These are phyloP conservation scores for Colletotrichum sp. DNA, from an alignment of 2,329 filamentous ascomycete species.

Conservation along the genomic window DNA sequence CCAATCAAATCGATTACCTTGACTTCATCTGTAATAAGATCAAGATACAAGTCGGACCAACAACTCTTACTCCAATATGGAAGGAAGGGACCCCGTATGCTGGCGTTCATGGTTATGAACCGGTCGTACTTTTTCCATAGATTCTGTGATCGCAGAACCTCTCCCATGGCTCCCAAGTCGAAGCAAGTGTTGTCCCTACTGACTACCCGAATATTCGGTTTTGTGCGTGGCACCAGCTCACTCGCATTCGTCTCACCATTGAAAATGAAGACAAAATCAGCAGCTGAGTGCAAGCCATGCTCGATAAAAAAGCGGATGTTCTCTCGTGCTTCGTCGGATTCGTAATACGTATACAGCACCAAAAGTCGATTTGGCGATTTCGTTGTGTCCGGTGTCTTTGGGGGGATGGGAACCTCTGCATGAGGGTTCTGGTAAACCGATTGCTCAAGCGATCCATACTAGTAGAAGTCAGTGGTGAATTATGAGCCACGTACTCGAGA, in stretches of 20 bases:
- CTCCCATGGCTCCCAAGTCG: slow-evolving; percentile 36
- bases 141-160: slow-evolving; percentile 33
- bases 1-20: slow-evolving; percentile 27
- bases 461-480: too few species aligned
- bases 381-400: too few species aligned
- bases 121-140: slow-evolving; percentile 37
- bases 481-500: too few species aligned
- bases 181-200: slow-evolving; percentile 36
- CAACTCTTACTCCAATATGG: slow-evolving; percentile 36
- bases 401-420: too few species aligned
- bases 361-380: slow-evolving; percentile 20
- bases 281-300: slow-evolving; percentile 38
- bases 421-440: too few species aligned
- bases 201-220: slow-evolving; percentile 35
- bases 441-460: too few species aligned
- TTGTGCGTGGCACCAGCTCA: slow-evolving; percentile 27
- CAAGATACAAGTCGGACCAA: slow-evolving; percentile 39
- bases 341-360: slow-evolving; percentile 39
- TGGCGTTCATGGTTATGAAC: slow-evolving; percentile 41
- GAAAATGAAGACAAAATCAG: slow-evolving; percentile 39
- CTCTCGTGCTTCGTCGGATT: slow-evolving; percentile 32
- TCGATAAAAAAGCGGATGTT: slow-evolving; percentile 40
- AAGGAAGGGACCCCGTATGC: slow-evolving; percentile 39
- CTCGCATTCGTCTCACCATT: slow-evolving; percentile 34
- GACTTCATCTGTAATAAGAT: slow-evolving; percentile 30